These are phyloP conservation scores for Novymonas esmeraldas DNA, from an alignment of 208 protist species.

Conservation along the genomic window DNA sequence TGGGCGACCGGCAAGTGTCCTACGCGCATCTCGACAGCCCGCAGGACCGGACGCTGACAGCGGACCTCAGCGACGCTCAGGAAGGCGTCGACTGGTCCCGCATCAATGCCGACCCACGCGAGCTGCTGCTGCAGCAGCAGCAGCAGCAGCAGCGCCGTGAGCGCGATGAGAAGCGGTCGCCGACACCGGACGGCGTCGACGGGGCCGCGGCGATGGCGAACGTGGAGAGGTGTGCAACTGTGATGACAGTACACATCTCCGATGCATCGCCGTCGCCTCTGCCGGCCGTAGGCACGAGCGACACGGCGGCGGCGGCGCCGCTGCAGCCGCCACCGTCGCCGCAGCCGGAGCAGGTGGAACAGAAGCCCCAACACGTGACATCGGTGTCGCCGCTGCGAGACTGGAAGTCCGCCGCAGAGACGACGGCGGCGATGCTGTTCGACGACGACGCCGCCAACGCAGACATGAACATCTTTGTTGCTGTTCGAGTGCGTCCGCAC, in stretches of 20 bases:
- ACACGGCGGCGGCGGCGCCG: no score
- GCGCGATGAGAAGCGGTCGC: background rate
- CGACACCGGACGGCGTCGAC: no score
- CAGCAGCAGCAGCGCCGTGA: conserved; percentile 10
- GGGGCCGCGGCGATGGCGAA: no score
- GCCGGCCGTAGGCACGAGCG: no score
- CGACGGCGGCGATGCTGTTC: background rate
- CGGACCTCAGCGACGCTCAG: background rate
- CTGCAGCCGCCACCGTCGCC: no score
- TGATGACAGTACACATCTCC: no score
- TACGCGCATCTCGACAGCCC: background rate
- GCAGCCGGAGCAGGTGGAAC: no score
- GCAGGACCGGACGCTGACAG: background rate
- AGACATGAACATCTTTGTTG: conserved; percentile 30
- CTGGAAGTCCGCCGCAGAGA: background rate
- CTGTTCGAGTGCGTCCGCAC: conserved; percentile 52
- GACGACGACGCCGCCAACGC: conserved; percentile 3
- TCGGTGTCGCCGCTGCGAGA: background rate
- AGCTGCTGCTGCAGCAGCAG: conserved; percentile 4
- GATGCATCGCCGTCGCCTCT: no score
- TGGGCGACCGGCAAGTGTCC: background rate
- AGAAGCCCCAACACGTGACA: no score
- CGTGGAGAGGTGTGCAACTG: no score
- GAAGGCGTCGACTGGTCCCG: conserved; percentile 13
- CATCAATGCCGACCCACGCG: conserved; percentile 1